Conservation (phyloP, 208 protist genomes). For the Leishmania braziliensis region DNA sequence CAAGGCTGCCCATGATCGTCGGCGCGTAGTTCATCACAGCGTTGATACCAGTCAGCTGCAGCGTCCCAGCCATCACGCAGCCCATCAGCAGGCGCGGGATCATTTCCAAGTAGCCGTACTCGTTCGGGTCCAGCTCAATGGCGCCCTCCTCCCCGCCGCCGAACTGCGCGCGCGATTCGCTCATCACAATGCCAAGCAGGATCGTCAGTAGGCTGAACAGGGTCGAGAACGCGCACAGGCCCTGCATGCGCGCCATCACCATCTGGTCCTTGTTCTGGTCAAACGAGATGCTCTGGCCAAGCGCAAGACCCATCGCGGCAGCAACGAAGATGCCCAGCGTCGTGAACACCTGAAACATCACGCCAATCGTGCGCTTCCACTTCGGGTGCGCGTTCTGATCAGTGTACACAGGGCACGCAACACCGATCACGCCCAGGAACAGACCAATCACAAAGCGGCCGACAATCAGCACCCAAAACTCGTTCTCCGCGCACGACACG, state of each 20-base stretch:
- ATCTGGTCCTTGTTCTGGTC: conserved; percentile 32
- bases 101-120: conserved; percentile 62
- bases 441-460: conserved; percentile 62
- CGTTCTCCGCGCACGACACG: conserved; percentile 24
- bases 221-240: conserved; percentile 59
- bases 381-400: conserved; percentile 41
- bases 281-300: conserved; percentile 52
- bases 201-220: conserved; percentile 54
- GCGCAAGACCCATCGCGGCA: conserved; percentile 54
- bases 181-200: conserved; percentile 11
- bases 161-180: conserved; percentile 26
- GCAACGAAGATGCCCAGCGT: conserved; percentile 84
- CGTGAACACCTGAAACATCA: conserved; percentile 82
- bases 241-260: conserved; percentile 66
- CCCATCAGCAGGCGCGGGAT: conserved; percentile 49
- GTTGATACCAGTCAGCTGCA: conserved; percentile 89
- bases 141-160: conserved; percentile 12
- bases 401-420: conserved; percentile 57
- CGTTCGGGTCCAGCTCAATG: conserved; percentile 32
- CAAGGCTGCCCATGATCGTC: conserved; percentile 70
- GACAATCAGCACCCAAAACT: conserved; percentile 51
- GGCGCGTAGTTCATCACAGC: conserved; percentile 90
- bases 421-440: conserved; percentile 37
- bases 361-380: conserved; percentile 55
- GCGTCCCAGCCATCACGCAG: conserved; percentile 52